These are phyloP conservation scores for Lachancea quebecensis DNA, from an alignment of 805 yeast species.

Conservation along the genomic window DNA sequence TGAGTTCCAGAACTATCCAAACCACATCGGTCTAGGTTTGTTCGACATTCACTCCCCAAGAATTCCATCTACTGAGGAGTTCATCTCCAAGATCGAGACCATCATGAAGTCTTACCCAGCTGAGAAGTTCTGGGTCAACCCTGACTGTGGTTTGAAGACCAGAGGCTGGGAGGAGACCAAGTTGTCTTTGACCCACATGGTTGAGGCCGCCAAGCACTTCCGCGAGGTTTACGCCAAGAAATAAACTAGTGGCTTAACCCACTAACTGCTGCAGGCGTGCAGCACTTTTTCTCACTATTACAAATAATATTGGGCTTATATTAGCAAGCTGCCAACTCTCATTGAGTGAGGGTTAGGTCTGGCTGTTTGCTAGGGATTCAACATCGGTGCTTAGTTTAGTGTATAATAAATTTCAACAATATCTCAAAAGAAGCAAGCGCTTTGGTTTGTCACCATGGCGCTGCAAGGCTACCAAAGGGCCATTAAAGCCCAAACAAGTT, in stretches of 20 bases:
- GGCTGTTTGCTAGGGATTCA: slow-evolving; percentile 20
- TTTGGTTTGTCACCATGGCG: background rate
- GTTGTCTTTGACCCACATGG: slow-evolving; percentile 96
- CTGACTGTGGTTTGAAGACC: slow-evolving; percentile 99
- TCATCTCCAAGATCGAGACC: slow-evolving; percentile 85
- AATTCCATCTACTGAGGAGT: slow-evolving; percentile 96
- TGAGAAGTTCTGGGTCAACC: slow-evolving; percentile 99
- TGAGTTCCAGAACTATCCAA: slow-evolving; percentile 97
- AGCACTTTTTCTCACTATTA: slow-evolving; percentile 3
- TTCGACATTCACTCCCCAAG: slow-evolving; percentile 99
- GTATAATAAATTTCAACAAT: slow-evolving; percentile 32
- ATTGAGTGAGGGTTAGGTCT: slow-evolving; percentile 3
- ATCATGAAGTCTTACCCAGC: slow-evolving; percentile 97
- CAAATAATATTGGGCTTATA: slow-evolving; percentile 6
- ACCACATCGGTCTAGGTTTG: slow-evolving; percentile 98
- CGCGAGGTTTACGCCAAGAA: slow-evolving; percentile 48
- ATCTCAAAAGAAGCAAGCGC: slow-evolving; percentile 14
- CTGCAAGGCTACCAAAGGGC: no score
- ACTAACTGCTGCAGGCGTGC: background rate
- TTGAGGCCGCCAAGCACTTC: slow-evolving; percentile 96
- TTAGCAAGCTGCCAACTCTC: background rate
- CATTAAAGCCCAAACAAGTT: no score
- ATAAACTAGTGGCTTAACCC: slow-evolving; percentile 12
- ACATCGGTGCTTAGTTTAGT: slow-evolving; percentile 24
- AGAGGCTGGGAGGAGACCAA: slow-evolving; percentile 99